Conservation (phyloP, 2,329 filamentous ascomycete genomes). For the Truncatella angustata region DNA sequence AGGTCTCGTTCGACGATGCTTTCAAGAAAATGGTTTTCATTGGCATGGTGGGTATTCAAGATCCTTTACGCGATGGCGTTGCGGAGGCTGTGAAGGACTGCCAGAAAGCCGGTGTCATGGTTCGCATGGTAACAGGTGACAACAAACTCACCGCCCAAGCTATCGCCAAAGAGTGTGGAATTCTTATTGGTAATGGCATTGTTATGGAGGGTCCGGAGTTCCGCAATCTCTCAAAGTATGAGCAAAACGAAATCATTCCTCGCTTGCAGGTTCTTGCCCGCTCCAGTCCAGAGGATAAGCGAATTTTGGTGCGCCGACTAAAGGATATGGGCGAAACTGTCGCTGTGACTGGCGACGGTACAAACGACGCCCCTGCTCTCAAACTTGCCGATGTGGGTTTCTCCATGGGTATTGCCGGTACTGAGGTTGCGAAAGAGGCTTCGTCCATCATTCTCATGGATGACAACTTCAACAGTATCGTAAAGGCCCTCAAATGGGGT, state of each 20-base stretch:
- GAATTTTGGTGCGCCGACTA: conserved; percentile 67
- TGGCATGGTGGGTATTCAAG: conserved; percentile 76
- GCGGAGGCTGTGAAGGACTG: conserved; percentile 69
- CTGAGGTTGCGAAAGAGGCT: conserved; percentile 81
- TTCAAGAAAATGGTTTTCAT: conserved; percentile 68
- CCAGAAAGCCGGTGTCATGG: conserved; percentile 73
- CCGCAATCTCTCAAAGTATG: conserved; percentile 64
- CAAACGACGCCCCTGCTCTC: conserved; percentile 78
- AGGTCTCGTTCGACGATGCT: conserved; percentile 64
- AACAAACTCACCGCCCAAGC: conserved; percentile 77
- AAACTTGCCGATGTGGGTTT: conserved; percentile 82
- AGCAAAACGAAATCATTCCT: conserved; percentile 68
- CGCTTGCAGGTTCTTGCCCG: conserved; percentile 69
- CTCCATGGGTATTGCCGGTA: conserved; percentile 82
- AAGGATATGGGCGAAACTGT: conserved; percentile 75
- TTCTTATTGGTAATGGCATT: conserved; percentile 64
- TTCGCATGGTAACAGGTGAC: conserved; percentile 85
- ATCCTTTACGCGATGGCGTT: conserved; percentile 75
- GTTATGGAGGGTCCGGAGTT: conserved; percentile 80
- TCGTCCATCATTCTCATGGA: conserved; percentile 86
- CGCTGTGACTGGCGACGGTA: conserved; percentile 80
- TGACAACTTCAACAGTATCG: conserved; percentile 84
- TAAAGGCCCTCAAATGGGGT: conserved; percentile 80
- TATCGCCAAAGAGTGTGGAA: conserved; percentile 77
- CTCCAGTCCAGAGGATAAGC: conserved; percentile 76